Conservation (phyloP, 306 rosid genomes). For the barrel medic (Medicago truncatula) region DNA sequence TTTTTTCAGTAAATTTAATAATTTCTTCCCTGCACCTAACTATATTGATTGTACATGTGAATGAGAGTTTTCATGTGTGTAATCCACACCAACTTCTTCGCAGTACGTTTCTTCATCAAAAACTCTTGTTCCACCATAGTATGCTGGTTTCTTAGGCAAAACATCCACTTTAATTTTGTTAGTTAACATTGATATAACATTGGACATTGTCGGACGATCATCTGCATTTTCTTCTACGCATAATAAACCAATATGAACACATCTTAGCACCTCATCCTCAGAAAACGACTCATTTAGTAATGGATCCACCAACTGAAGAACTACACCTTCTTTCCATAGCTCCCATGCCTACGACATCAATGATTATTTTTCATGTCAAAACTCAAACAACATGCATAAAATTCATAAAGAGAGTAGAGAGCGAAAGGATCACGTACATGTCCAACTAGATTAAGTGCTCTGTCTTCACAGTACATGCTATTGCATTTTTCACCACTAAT, state of each 20-base stretch:
- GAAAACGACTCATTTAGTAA: constrained; percentile 4
- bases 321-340: constrained; percentile 22
- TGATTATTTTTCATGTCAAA: background rate
- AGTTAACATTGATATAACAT: constrained; percentile 33
- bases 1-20: no score
- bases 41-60: background rate
- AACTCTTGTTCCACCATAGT: constrained; percentile 4
- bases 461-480: constrained; percentile 3
- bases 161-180: background rate
- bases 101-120: constrained; percentile 11
- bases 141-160: constrained; percentile 43
- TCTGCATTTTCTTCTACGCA: constrained; percentile 40
- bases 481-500: constrained; percentile 42
- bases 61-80: background rate
- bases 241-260: constrained; percentile 36
- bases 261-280: constrained; percentile 34
- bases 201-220: constrained; percentile 42
- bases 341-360: constrained; percentile 37
- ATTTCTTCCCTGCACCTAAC: background rate
- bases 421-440: constrained; percentile 31
- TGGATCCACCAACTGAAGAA: constrained; percentile 34
- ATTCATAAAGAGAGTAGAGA: background rate
- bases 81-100: background rate
- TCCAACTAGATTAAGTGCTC: constrained; percentile 31
- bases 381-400: background rate